A percentile compares a stretch with the other conserved stretches of the same genome.
Conservation (phyloP, 139 green algal species). For the Picochlorum sp. region DNA sequence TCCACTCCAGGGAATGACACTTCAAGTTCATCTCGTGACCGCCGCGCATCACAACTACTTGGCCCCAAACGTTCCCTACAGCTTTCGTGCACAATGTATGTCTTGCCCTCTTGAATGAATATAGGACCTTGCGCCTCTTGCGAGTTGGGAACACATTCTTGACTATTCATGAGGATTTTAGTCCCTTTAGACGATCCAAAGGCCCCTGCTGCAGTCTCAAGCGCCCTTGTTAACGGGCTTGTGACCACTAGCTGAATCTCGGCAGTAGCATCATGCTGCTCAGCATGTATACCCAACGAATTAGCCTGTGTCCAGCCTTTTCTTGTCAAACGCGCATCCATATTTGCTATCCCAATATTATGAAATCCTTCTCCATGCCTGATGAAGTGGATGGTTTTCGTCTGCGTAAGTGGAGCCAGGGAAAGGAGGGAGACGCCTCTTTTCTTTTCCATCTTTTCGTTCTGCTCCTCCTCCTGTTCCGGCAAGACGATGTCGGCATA, state of each 20-base stretch:
- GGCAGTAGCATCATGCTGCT: neutral
- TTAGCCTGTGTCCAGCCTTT: slow-evolving; percentile 35
- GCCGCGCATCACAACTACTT: slow-evolving; percentile 26
- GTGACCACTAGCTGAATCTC: slow-evolving; percentile 25
- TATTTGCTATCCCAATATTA: slow-evolving; percentile 31
- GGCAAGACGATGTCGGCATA: slow-evolving; percentile 15
- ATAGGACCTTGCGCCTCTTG: slow-evolving; percentile 9
- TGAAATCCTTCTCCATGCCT: slow-evolving; percentile 45
- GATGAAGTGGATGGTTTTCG: slow-evolving; percentile 42
- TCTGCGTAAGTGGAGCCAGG: slow-evolving; percentile 22
- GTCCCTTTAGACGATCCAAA: slow-evolving; percentile 9
- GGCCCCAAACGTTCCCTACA: slow-evolving; percentile 32
- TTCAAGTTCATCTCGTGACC: slow-evolving; percentile 2
- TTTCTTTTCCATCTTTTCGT: too few relatives aligned
- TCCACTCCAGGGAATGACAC: slow-evolving; percentile 34
- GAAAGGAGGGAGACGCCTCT: too few relatives aligned
- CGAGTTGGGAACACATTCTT: slow-evolving; percentile 4
- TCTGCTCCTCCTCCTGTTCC: neutral
- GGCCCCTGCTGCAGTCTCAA: slow-evolving; percentile 32
- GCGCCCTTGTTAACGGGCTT: slow-evolving; percentile 19
- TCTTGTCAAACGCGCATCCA: slow-evolving; percentile 31
- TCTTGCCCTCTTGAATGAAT: neutral
- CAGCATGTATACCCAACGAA: slow-evolving; percentile 26
- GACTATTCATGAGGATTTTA: slow-evolving; percentile 2
- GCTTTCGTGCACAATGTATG: slow-evolving; percentile 23